Evolutionary conservation across 169 alveolate species (phyloP), one percentile per base, ranked within the genome.

Genomic region (Cyclospora cayetanensis): DNA sequence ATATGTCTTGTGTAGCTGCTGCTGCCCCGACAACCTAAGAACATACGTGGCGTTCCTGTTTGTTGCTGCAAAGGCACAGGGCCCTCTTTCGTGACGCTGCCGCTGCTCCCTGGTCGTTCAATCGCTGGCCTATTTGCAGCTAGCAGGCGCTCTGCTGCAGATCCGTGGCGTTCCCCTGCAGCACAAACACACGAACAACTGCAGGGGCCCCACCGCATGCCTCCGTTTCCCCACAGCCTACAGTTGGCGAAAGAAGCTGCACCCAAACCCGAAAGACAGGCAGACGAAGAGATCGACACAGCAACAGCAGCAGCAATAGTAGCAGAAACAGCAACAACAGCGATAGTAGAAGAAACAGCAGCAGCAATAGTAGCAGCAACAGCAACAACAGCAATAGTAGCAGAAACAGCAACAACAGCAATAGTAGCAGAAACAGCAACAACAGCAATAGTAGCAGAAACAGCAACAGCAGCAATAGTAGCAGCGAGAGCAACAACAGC

Each of bases 111-210:
- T n/a, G n/a, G n/a, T n/a, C n/a, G 25, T 18, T 11, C 60, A 50
- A 18, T 18, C 9, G 80, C 31, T 2, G 94, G 94, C 41, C 98
- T 91, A 91, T 96, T 96, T 25, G 98, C 98, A 1, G 98, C 98
- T 74, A 97, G 95, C 39, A 97, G 95, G 39, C 98, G 95, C 84
- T 97, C 98, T 0, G 98, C 98, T 9, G 98, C 98, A 27, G 97
- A 92, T 46, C 98, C 98, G 93, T 97, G 98, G 53, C 98, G 95
- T 85, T 96, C 98, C 11, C 98, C 97, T 93, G 88, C 31, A 90
- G n/a, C 43, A n/a, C 18, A 18, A 50, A 31, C 31, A 50, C 7
- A 52, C 7, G 29, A 42, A 50, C 63, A 43, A 5, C 7, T n/a
- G n/a, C n/a, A n/a, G n/a, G n/a, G n/a, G n/a, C n/a, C n/a, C n/a